Evolutionary conservation across 2,329 filamentous ascomycete genomes (phyloP), one percentile per base, ranked within the genome.

Genomic region (Emmonsiellopsis sp.): DNA sequence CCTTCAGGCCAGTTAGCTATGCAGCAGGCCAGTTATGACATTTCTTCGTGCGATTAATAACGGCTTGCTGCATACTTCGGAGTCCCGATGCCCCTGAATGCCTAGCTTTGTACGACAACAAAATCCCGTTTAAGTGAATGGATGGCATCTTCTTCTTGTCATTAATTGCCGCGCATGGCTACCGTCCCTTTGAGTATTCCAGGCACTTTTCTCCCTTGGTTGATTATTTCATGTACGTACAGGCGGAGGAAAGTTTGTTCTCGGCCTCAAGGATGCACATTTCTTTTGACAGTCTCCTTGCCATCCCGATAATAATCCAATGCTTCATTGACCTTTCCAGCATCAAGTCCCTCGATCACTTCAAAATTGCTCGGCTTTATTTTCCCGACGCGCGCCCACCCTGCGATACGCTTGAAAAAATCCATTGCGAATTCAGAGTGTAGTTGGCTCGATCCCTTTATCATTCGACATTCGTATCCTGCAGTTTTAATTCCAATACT

Each of bases 281-380:
- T 55, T 15, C 57, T 54, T 50, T 63, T 79, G 13, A 60, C 44
- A n/a, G 55, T 61, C 41, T 49, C 42, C 55, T 67, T 66, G 13
- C 67, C 67, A 59, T 72, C 66, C 26, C 64, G 55, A 62, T 73
- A 73, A 11, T 58, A 59, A 64, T 74, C 70, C 50, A 74, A 54
- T 7, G 67, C 63, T 47, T 63, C 59, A 58, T 74, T 73, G 4
- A 71, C 66, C 52, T 63, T 65, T 5, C 61, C 65, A 3, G 60
- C 62, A 52, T 63, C 60, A 53, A 71, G 55, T 0, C 66, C 70
- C 38, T 71, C 53, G 31, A 69, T 62, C 10, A 68, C 62, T 7
- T 56, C 60, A 61, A 62, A 72, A 15, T 48, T 52, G 13, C 61
- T 44, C 13, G 68, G 63, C 55, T 57, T 62, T 35, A 74, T 61